Evolutionary conservation across 495 filamentous ascomycete genomes (phyloP), one percentile per base, ranked within the genome.

Genomic region (Hypoxylon rickii): DNA sequence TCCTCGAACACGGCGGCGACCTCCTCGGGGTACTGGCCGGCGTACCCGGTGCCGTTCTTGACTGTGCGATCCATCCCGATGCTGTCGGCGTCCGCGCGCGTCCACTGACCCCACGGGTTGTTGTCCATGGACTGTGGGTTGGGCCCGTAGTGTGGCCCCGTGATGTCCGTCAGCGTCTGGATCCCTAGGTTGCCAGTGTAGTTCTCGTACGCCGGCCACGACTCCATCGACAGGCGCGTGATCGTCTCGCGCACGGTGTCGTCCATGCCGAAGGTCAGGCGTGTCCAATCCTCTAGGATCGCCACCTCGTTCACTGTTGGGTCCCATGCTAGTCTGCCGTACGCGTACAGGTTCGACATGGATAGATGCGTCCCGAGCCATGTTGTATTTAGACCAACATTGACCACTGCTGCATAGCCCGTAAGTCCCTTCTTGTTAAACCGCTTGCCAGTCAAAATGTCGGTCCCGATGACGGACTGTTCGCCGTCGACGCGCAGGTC

Each of bases 51-150:
- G 12, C 86, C 87, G 45, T 84, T 89, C 37, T 58, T 65, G 0
- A 88, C 79, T 0, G 86, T 89, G 17, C 87, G 79, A 63, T 90
- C 87, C 86, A 89, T 89, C 15, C 86, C 87, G 52, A 90, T 83
- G n/a, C 69, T 64, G 11, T 64, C 49, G 3, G 59, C 42, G 56
- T 86, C 81, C 5, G 86, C 85, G 15, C 86, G 81, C 1, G 86
- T 89, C 87, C 87, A 90, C 58, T 88, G 85, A 7, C 86, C 86
- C 80, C 83, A 89, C 8, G 80, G 77, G 64, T 89, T 90, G 54
- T 76, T 73, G 62, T 90, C 87, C 65, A 86, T 82, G 0, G 82
- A 82, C 3, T 74, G 79, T 16, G 87, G 86, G 55, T 83, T 86
- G 0, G 87, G 84, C 0, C 87, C 86, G 67, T 79, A 89, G 63